phyloP scores from a whole-genome alignment of 2,329 filamentous ascomycete species.

The Aspergillus tanneri region DNA sequence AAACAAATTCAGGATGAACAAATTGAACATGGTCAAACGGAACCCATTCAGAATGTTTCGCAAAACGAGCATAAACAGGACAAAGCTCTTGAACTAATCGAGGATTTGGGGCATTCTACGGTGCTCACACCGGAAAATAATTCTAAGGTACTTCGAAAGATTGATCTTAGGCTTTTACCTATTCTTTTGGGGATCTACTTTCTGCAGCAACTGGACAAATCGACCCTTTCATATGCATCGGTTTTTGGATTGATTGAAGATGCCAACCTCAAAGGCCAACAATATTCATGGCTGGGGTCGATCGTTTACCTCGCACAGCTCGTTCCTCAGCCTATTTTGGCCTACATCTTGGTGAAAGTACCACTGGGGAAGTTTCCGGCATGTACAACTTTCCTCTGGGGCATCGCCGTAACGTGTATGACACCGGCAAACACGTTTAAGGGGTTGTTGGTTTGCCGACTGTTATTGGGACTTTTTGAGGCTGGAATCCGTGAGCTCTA shows the following conservation, averaged over 20 bases:
- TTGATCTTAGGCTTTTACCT: slow-evolving; percentile 53
- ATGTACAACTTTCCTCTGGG: slow-evolving; percentile 53
- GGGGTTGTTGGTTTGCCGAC: slow-evolving; percentile 52
- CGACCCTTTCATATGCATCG: slow-evolving; percentile 60
- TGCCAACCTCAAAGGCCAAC: slow-evolving; percentile 55
- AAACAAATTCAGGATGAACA: slow-evolving; percentile 26
- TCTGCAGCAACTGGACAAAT: slow-evolving; percentile 63
- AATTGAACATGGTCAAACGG: slow-evolving; percentile 27
- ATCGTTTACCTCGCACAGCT: slow-evolving; percentile 58
- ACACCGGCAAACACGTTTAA: slow-evolving; percentile 53
- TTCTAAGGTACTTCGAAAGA: slow-evolving; percentile 50
- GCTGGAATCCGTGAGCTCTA: slow-evolving; percentile 36
- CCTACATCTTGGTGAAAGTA: slow-evolving; percentile 58
- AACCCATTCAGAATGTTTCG: slow-evolving; percentile 1
- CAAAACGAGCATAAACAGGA: slow-evolving; percentile 33
- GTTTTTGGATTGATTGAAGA: slow-evolving; percentile 63
- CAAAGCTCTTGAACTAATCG: slow-evolving; percentile 53
- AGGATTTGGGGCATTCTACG: slow-evolving; percentile 47
- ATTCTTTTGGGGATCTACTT: slow-evolving; percentile 62
- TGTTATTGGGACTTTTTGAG: slow-evolving; percentile 61
- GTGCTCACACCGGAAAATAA: slow-evolving; percentile 55
- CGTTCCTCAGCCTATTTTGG: slow-evolving; percentile 53
- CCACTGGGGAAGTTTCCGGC: slow-evolving; percentile 62
- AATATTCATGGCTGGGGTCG: slow-evolving; percentile 55
- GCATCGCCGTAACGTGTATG: slow-evolving; percentile 53